phyloP scores from a whole-genome alignment of 257 asterid genomes.

The Nicotiana paniculata region DNA sequence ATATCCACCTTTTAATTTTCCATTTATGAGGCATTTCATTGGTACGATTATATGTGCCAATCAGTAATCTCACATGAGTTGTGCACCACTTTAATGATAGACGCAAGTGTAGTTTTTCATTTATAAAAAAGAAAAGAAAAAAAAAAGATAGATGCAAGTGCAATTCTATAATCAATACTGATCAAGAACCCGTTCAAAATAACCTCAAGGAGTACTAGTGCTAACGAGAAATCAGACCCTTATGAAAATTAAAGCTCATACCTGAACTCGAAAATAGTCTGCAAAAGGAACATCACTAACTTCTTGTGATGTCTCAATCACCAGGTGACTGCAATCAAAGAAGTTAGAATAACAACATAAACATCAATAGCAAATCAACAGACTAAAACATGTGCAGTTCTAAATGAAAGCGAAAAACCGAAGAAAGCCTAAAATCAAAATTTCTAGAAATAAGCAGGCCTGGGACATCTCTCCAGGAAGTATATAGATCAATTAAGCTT shows the following conservation, averaged over 20 bases:
- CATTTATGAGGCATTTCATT: not conserved
- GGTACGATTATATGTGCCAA: not conserved
- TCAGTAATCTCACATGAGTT: not conserved
- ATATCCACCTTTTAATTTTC: not conserved
- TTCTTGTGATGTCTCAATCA: slow-evolving; percentile 78
- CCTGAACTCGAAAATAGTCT: slow-evolving; percentile 95
- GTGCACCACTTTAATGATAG: not conserved
- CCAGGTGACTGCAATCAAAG: slow-evolving; percentile 56
- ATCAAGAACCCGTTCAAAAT: not conserved
- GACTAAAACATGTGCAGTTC: not conserved
- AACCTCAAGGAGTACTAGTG: not conserved
- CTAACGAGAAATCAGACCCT: not conserved
- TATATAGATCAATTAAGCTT: not conserved
- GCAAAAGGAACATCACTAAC: slow-evolving; percentile 83
- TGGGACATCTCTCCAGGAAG: not conserved
- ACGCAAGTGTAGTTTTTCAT: not conserved
- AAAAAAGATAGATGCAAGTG: not conserved
- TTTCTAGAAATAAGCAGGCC: not conserved
- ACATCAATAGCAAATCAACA: slow-evolving; percentile 5
- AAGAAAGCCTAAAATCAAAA: not conserved
- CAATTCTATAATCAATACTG: not conserved
- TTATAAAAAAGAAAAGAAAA: too few species aligned
- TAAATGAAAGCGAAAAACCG: not conserved
- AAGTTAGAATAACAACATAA: slow-evolving; percentile 16
- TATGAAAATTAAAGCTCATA: slow-evolving; percentile 21